A percentile compares a stretch with the other conserved stretches of the same genome.
These are phyloP conservation scores for Suhomyces atakaporum DNA, from an alignment of 1,139 yeast species.

Conservation along the genomic window DNA sequence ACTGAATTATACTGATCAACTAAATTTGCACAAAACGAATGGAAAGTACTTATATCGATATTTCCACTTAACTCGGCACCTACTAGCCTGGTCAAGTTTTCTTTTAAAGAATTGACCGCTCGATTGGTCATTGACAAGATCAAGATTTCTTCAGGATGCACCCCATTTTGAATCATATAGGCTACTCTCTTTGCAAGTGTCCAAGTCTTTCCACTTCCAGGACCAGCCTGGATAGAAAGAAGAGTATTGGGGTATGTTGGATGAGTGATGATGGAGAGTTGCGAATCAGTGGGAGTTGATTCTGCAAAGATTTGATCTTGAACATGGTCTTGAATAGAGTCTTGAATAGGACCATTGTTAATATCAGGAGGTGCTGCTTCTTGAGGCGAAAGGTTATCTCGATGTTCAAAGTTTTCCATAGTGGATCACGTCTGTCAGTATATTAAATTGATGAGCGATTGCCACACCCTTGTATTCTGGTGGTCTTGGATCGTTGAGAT, in stretches of 20 bases:
- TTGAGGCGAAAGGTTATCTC: too few relatives aligned
- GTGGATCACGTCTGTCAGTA: too few relatives aligned
- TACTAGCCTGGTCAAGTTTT: slow-evolving; percentile 34
- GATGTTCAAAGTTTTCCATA: too few relatives aligned
- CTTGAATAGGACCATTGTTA: too few relatives aligned
- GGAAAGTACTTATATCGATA: slow-evolving; percentile 60
- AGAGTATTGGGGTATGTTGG: slow-evolving; percentile 40
- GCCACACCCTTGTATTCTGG: too few relatives aligned
- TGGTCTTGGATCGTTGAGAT: too few relatives aligned
- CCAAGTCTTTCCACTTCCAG: slow-evolving; percentile 76
- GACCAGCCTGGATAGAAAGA: slow-evolving; percentile 63
- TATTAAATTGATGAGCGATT: too few relatives aligned
- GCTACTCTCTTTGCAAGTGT: slow-evolving; percentile 60
- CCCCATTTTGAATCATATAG: slow-evolving; percentile 39
- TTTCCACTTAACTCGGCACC: slow-evolving; percentile 33
- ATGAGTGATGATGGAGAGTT: slow-evolving; percentile 33
- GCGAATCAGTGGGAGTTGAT: slow-evolving; percentile 32
- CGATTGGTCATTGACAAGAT: slow-evolving; percentile 72
- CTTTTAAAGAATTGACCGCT: slow-evolving; percentile 57
- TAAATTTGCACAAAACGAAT: slow-evolving; percentile 56
- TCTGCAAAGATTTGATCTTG: too few relatives aligned
- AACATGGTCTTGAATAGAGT: too few relatives aligned
- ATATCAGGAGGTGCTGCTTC: too few relatives aligned
- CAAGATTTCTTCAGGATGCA: slow-evolving; percentile 55
- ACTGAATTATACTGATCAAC: slow-evolving; percentile 40